Evolutionary conservation across 441 rosid genomes (phyloP).

Genomic region (Jatropha podagrica): DNA sequence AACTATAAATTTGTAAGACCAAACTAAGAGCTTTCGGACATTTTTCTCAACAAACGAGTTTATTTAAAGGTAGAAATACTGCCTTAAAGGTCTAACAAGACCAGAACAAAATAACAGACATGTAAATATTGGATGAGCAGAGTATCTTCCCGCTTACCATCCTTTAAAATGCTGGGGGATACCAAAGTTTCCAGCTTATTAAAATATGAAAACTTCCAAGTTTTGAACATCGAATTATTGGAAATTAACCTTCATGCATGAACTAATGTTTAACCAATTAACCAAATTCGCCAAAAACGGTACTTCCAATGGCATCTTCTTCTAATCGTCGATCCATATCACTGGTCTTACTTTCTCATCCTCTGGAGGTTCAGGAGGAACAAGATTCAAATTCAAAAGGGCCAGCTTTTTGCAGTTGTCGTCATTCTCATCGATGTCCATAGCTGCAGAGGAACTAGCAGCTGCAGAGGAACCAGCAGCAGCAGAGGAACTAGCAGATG

Average conservation of each 20-base stretch:
- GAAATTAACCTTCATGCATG: not conserved
- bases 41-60: not conserved
- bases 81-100: not conserved
- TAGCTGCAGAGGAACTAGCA: not conserved
- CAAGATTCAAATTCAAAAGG: conserved; percentile 2
- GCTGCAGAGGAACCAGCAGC: no score
- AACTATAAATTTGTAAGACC: not conserved
- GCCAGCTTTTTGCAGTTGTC: not conserved
- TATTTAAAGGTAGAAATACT: not conserved
- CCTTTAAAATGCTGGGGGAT: not conserved
- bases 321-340: no score
- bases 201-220: not conserved
- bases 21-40: not conserved
- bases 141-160: not conserved
- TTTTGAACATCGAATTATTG: not conserved
- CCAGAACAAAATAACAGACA: not conserved
- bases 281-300: not conserved
- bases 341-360: not conserved
- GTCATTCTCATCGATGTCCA: not conserved
- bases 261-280: not conserved
- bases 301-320: not conserved
- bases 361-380: conserved; percentile 4
- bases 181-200: conserved; percentile 1
- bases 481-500: not conserved
- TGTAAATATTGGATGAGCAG: not conserved